A percentile compares a stretch with the other conserved stretches of the same genome.
These are phyloP conservation scores for Daphne laureola DNA, from an alignment of 441 rosid genomes.

Conservation along the genomic window DNA sequence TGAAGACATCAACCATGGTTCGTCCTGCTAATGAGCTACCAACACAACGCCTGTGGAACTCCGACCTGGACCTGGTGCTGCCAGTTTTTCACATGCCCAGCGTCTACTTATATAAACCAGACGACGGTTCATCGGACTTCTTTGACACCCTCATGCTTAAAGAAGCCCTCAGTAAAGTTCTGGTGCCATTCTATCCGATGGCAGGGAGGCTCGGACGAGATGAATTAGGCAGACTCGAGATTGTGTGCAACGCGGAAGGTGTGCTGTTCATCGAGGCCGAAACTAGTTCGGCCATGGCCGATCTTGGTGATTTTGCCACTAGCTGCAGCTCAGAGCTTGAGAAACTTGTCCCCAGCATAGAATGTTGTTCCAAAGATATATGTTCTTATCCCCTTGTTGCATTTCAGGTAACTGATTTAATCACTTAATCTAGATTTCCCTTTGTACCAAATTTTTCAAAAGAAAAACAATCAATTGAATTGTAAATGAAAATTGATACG, in stretches of 20 bases:
- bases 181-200: slow-evolving; percentile 34
- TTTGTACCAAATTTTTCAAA: no score
- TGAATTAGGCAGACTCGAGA: slow-evolving; percentile 23
- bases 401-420: slow-evolving; percentile 12
- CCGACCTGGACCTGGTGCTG: slow-evolving; percentile 24
- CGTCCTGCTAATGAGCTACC: slow-evolving; percentile 26
- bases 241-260: slow-evolving; percentile 27
- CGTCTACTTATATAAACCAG: slow-evolving; percentile 20
- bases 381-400: slow-evolving; percentile 19
- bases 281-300: slow-evolving; percentile 12
- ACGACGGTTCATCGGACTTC: slow-evolving; percentile 13
- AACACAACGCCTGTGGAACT: slow-evolving; percentile 10
- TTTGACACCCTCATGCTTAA: slow-evolving; percentile 25
- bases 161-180: slow-evolving; percentile 30
- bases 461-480: no score
- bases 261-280: slow-evolving; percentile 33
- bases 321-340: slow-evolving; percentile 7
- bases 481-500: no score
- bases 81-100: slow-evolving; percentile 10
- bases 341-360: slow-evolving; percentile 20
- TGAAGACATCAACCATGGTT: slow-evolving; percentile 20
- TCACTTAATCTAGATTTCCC: no score
- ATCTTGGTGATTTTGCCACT: slow-evolving; percentile 21
- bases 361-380: slow-evolving; percentile 13
- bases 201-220: slow-evolving; percentile 31